Conservation (phyloP, 768 basidiomycete species). For the Trametes punicea region DNA sequence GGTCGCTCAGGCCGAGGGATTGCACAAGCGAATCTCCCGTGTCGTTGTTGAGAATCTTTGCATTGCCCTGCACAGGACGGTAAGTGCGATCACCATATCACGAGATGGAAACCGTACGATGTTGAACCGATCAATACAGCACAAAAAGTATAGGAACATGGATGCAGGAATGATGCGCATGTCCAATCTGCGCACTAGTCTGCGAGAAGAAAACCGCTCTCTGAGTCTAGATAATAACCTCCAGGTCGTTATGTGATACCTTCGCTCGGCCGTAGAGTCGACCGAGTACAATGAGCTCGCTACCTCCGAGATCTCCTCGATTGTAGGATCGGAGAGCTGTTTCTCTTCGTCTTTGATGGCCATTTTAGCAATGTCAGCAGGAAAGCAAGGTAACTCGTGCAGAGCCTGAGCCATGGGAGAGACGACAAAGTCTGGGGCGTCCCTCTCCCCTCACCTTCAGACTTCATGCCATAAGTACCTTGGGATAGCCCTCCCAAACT, state of each 20-base stretch:
- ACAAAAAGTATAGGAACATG: constrained; percentile 25
- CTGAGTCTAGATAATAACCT: not conserved
- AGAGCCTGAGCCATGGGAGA: not conserved
- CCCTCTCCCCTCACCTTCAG: not conserved
- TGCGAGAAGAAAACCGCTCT: not conserved
- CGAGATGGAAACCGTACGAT: constrained; percentile 18
- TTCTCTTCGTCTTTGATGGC: not conserved
- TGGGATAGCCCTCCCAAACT: not conserved
- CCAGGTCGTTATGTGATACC: not conserved
- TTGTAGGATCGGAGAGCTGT: not conserved
- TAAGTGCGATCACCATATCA: not conserved
- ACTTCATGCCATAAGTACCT: not conserved
- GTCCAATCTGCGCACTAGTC: constrained; percentile 23
- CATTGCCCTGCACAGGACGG: constrained; percentile 20
- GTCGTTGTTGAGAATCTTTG: constrained; percentile 22
- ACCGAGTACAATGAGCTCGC: not conserved
- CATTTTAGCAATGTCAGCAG: not conserved
- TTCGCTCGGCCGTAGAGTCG: constrained; percentile 9
- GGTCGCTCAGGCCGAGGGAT: constrained; percentile 7
- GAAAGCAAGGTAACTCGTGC: not conserved
- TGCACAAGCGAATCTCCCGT: constrained; percentile 21
- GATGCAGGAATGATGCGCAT: constrained; percentile 21
- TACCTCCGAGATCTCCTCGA: not conserved
- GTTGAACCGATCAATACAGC: constrained; percentile 27
- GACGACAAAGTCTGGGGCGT: too few relatives aligned